These are phyloP conservation scores for Naumovozyma castellii DNA, from an alignment of 805 yeast genomes.

Conservation along the genomic window DNA sequence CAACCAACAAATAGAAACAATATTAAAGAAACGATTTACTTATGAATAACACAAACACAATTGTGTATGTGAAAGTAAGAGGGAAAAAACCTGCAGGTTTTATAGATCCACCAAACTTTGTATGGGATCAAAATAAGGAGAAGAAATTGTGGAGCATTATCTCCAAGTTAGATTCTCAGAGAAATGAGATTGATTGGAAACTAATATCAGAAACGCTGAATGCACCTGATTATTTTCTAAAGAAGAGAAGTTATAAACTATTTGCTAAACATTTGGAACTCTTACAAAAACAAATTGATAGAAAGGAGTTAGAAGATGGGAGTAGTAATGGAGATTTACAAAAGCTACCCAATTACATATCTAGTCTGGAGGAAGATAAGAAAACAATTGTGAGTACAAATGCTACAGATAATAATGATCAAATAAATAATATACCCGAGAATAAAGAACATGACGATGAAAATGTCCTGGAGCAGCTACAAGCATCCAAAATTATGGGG, in stretches of 20 bases:
- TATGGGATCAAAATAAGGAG: conserved; percentile 28
- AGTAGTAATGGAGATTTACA: background rate
- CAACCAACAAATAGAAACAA: no score
- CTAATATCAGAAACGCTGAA: conserved; percentile 29
- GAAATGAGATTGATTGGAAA: conserved; percentile 24
- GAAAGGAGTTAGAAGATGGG: conserved; percentile 3
- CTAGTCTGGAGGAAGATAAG: background rate
- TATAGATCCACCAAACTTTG: conserved; percentile 32
- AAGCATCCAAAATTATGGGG: conserved; percentile 20
- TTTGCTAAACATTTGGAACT: conserved; percentile 21
- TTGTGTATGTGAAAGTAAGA: conserved; percentile 38
- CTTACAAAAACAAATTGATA: conserved; percentile 19
- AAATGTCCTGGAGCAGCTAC: conserved; percentile 14
- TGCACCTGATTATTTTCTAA: conserved; percentile 27
- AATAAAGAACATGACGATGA: background rate
- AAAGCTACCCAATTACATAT: background rate
- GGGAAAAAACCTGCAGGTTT: conserved; percentile 34
- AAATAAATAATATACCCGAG: background rate
- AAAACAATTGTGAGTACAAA: background rate
- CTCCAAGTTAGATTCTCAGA: conserved; percentile 16
- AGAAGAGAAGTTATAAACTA: conserved; percentile 23
- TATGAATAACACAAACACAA: conserved; percentile 27
- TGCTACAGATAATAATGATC: background rate
- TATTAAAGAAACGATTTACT: no score
- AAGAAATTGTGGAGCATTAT: conserved; percentile 24